phyloP scores from a whole-genome alignment of 2,329 filamentous ascomycete species.

The Tricladium varicosporioides region DNA sequence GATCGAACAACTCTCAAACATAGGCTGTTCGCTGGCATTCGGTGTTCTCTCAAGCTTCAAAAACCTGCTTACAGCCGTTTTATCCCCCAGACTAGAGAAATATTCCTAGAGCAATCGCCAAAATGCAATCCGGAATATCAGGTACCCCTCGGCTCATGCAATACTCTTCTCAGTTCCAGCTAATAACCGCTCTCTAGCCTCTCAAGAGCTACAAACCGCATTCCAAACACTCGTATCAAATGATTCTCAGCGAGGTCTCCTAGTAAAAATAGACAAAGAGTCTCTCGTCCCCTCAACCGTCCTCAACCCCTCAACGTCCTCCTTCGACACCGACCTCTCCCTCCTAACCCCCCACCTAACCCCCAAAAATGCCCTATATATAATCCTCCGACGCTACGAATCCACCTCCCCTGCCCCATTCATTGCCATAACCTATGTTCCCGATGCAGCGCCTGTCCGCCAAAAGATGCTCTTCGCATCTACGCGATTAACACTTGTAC shows the following conservation, averaged over 20 bases:
- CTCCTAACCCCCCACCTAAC: slow-evolving; percentile 63
- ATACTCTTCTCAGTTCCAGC: background rate
- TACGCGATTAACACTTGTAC: slow-evolving; percentile 70
- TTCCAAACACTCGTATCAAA: slow-evolving; percentile 69
- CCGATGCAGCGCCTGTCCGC: slow-evolving; percentile 73
- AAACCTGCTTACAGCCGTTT: background rate
- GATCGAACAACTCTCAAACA: background rate
- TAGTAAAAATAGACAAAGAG: slow-evolving; percentile 70
- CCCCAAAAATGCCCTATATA: slow-evolving; percentile 67
- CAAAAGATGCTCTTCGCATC: slow-evolving; percentile 86
- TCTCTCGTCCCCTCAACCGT: slow-evolving; percentile 59
- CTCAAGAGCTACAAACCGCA: slow-evolving; percentile 70
- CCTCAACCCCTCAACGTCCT: slow-evolving; percentile 50
- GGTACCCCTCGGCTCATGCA: slow-evolving; percentile 43
- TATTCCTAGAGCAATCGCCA: slow-evolving; percentile 25
- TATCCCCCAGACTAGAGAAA: background rate
- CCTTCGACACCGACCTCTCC: slow-evolving; percentile 63
- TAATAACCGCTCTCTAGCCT: slow-evolving; percentile 49
- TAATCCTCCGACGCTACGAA: slow-evolving; percentile 69
- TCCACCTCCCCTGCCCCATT: slow-evolving; percentile 48
- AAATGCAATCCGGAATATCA: slow-evolving; percentile 78
- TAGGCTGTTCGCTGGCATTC: background rate
- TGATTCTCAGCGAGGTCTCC: slow-evolving; percentile 62
- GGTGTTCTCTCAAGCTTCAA: background rate
- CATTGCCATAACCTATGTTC: slow-evolving; percentile 74